Evolutionary conservation across 805 yeast genomes (phyloP), one percentile per base, ranked within the genome.

Genomic region (Teunomyces stri): DNA sequence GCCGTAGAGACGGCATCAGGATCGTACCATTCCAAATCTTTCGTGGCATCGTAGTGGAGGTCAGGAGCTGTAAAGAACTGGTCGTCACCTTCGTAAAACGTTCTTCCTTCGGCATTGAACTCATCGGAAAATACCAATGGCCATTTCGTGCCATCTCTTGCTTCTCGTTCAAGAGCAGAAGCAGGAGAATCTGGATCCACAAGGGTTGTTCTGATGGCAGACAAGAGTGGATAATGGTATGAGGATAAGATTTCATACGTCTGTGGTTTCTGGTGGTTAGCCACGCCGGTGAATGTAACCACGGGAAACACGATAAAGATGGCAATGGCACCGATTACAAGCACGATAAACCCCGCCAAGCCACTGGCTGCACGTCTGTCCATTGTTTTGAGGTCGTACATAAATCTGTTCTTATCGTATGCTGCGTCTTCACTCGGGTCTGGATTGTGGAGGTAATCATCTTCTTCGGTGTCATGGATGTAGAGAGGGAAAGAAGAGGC

Each of bases 11-110:
- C 82, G 1, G 96, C 96, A 64, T 91, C 97, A 1, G 98, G 98
- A 50, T 82, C 85, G 66, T 91, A 91, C 97, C 97, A 91, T 70
- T 91, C 97, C 60, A 89, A 75, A 73, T 91, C 97, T 48, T 79
- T 69, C 6, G 97, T 91, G 20, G 96, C 96, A 45, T 78, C 91
- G 65, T 91, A 91, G 64, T 89, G 81, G 30, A 90, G 56, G 67
- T 90, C 89, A 2, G 84, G 87, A 3, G 89, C 96, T 38, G 86
- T 79, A 86, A 92, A 91, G 61, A 87, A 89, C 65, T 88, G 96
- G 63, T 90, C 97, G 62, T 90, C 96, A 40, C 92, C 94, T 6
- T 81, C 85, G 64, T 89, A 90, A 61, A 91, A 91, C 2, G 96
- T 85, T 59, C 97, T 77, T 6, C 97, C 97, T 51, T 86, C 94